phyloP scores from a whole-genome alignment of 192 early-diverging fungal genomes.

The Spinellus fusiger region DNA sequence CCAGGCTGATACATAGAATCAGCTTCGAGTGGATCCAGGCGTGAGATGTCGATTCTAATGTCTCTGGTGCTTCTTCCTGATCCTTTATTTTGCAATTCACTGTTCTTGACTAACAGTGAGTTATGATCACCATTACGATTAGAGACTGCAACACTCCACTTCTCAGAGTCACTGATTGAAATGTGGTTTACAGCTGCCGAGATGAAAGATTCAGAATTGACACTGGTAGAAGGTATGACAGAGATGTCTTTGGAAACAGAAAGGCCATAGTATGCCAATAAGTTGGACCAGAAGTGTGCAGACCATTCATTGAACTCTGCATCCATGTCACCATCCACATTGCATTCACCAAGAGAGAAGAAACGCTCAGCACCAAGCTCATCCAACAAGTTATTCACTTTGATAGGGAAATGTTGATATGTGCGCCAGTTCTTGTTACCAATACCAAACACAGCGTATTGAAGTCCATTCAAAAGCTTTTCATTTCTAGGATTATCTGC shows the following conservation, averaged over 20 bases:
- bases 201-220: not conserved
- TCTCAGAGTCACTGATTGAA: conserved; percentile 1
- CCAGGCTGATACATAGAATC: conserved; percentile 35
- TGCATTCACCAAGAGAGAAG: conserved; percentile 35
- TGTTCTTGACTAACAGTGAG: conserved; percentile 20
- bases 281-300: conserved; percentile 26
- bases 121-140: conserved; percentile 17
- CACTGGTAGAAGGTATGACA: conserved; percentile 8
- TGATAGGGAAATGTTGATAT: conserved; percentile 47
- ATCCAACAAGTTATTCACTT: conserved; percentile 35
- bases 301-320: conserved; percentile 23
- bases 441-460: conserved; percentile 51
- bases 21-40: conserved; percentile 6
- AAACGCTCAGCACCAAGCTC: conserved; percentile 41
- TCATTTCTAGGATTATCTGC: conserved; percentile 9
- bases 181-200: conserved; percentile 8
- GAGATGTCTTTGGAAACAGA: conserved; percentile 4
- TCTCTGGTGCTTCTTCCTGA: conserved; percentile 37
- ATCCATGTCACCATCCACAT: conserved; percentile 42
- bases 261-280: conserved; percentile 14
- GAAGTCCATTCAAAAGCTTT: conserved; percentile 30
- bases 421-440: conserved; percentile 57
- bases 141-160: conserved; percentile 7
- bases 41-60: conserved; percentile 27
- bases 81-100: conserved; percentile 33